phyloP scores from a whole-genome alignment of 768 basidiomycete genomes.

The Leccinum rimulosum region DNA sequence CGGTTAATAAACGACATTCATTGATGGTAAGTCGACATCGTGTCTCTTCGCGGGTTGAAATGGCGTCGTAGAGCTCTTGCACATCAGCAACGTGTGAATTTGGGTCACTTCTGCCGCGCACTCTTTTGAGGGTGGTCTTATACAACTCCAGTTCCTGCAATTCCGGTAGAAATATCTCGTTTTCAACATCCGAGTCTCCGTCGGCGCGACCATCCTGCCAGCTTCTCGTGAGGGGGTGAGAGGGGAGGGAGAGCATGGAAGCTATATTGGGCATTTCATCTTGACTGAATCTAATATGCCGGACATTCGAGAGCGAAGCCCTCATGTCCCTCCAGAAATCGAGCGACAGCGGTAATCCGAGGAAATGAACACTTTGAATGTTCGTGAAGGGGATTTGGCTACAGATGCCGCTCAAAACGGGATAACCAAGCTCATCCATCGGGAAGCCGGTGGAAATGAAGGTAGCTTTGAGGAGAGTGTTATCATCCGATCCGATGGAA shows the following conservation, averaged over 20 bases:
- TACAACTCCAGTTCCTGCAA: not conserved
- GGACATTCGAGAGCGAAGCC: not conserved
- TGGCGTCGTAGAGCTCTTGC: not conserved
- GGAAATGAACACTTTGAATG: not conserved
- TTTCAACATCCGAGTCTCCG: not conserved
- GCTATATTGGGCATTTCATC: not conserved
- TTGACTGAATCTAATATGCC: not conserved
- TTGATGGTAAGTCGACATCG: not conserved
- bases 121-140: not conserved
- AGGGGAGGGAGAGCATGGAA: not conserved
- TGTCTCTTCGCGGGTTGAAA: not conserved
- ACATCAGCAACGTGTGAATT: too few species aligned
- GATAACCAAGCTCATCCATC: not conserved
- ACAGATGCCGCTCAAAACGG: not conserved
- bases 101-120: too few species aligned
- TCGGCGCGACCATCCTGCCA: not conserved
- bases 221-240: not conserved
- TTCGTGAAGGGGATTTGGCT: not conserved
- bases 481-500: not conserved
- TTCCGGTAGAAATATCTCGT: not conserved
- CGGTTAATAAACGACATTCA: not conserved
- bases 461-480: not conserved
- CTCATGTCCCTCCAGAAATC: not conserved
- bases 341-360: not conserved
- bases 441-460: accelerated